Conservation (phyloP, 129 eudicot species). For the Solidago caesia region DNA sequence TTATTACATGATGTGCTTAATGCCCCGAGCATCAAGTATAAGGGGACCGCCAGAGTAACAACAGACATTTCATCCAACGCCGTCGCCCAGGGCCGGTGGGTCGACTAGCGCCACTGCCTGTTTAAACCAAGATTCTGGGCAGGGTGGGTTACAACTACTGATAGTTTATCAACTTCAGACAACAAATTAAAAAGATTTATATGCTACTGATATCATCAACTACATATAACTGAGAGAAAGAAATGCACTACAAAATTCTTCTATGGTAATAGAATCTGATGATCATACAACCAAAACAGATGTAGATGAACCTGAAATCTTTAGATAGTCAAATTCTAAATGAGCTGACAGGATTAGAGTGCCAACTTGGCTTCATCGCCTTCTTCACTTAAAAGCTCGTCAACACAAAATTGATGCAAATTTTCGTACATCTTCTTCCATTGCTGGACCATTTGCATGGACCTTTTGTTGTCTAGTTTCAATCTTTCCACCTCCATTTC, state of each 20-base stretch:
- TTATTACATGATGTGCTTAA: too few relatives aligned
- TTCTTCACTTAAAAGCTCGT: slow-evolving; percentile 57
- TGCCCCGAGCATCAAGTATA: too few relatives aligned
- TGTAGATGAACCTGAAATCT: slow-evolving; percentile 12
- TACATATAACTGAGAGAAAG: slow-evolving; percentile 2
- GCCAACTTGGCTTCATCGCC: slow-evolving; percentile 24
- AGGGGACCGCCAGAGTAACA: too few relatives aligned
- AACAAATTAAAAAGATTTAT: slow-evolving; percentile 4
- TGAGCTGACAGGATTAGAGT: slow-evolving; percentile 6
- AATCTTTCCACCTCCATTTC: slow-evolving; percentile 78
- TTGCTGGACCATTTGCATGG: slow-evolving; percentile 68
- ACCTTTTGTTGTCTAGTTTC: slow-evolving; percentile 52
- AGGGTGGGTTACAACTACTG: background rate
- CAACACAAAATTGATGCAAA: slow-evolving; percentile 65
- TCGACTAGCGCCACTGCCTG: too few relatives aligned
- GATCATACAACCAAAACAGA: background rate
- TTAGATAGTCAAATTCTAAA: background rate
- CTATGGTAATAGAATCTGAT: background rate
- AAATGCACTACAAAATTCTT: background rate
- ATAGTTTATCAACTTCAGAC: background rate
- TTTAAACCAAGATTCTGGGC: too few relatives aligned
- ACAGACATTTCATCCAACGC: too few relatives aligned
- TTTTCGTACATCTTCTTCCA: slow-evolving; percentile 82
- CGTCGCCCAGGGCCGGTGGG: too few relatives aligned
- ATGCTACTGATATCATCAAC: slow-evolving; percentile 1